A percentile compares a stretch with the other conserved stretches of the same genome.
These are phyloP conservation scores for Suillus plorans DNA, from an alignment of 768 basidiomycete species.

Conservation along the genomic window DNA sequence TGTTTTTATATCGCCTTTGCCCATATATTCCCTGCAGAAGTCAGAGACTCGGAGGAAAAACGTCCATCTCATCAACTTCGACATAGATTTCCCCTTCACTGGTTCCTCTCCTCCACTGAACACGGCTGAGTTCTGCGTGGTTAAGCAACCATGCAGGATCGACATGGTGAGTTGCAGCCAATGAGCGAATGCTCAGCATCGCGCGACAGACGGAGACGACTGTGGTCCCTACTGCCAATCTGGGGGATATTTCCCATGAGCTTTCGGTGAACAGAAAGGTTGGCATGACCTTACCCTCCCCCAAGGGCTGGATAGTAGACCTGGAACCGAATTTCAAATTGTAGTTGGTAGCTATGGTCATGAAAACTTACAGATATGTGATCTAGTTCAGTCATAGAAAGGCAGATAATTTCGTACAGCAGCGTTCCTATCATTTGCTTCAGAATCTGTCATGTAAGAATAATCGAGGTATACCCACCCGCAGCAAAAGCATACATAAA, in stretches of 20 bases:
- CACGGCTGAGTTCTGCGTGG: conserved; percentile 44
- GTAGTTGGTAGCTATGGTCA: neutral
- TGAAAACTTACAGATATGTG: conserved; percentile 9
- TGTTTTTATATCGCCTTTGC: neutral
- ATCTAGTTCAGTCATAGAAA: conserved; percentile 5
- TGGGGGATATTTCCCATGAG: neutral
- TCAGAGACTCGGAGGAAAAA: neutral
- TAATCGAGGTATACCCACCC: conserved; percentile 5
- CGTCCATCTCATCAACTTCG: conserved; percentile 6
- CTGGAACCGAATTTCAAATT: conserved; percentile 3
- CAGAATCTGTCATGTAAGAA: neutral
- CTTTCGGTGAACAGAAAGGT: neutral
- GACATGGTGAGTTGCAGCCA: conserved; percentile 41
- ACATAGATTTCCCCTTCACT: conserved; percentile 37
- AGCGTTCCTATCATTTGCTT: conserved; percentile 15
- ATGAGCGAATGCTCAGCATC: conserved; percentile 42
- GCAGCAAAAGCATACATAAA: conserved; percentile 20
- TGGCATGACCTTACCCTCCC: conserved; percentile 11
- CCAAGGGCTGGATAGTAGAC: conserved; percentile 9
- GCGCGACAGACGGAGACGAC: conserved; percentile 35
- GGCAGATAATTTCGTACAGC: conserved; percentile 13
- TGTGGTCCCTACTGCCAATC: conserved; percentile 11
- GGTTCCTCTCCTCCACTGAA: conserved; percentile 37
- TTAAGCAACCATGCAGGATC: conserved; percentile 45
- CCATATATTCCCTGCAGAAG: no score